phyloP scores from a whole-genome alignment of 371 early-diverging fungal species.

The Coemansia sp. region DNA sequence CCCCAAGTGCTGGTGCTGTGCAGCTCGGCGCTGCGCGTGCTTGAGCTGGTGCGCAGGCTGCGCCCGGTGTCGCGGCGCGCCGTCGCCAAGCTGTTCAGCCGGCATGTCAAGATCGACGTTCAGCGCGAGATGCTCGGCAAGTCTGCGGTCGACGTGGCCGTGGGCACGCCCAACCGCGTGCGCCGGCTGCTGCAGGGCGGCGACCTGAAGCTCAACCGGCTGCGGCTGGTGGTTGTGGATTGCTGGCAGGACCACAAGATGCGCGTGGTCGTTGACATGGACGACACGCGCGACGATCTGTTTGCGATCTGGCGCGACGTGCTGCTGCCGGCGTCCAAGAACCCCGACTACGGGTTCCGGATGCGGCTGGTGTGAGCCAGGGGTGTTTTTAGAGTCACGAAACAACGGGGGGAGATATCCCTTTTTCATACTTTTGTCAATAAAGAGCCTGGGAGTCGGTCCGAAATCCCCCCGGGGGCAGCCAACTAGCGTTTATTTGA shows the following conservation, averaged over 20 bases:
- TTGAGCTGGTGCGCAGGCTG: conserved; percentile 64
- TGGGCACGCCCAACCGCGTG: conserved; percentile 83
- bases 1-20: conserved; percentile 72
- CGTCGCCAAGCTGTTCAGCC: conserved; percentile 81
- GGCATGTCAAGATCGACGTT: conserved; percentile 78
- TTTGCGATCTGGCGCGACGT: conserved; percentile 55
- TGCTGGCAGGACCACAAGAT: conserved; percentile 73
- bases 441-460: too few relatives aligned
- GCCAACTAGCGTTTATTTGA: too few relatives aligned
- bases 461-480: too few relatives aligned
- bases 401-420: neutral
- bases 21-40: conserved; percentile 72
- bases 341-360: conserved; percentile 36
- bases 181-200: conserved; percentile 63
- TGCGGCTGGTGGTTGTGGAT: conserved; percentile 72
- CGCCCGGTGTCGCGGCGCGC: conserved; percentile 49
- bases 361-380: conserved; percentile 22
- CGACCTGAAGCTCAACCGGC: conserved; percentile 63
- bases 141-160: conserved; percentile 65
- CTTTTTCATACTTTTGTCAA: neutral
- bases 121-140: conserved; percentile 65
- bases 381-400: too few relatives aligned
- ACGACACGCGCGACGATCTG: conserved; percentile 69
- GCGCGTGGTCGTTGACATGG: conserved; percentile 72
- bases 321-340: conserved; percentile 28